Base-by-base conservation (phyloP, 768 basidiomycete genomes). In the Tubosaeta sp. region DNA sequence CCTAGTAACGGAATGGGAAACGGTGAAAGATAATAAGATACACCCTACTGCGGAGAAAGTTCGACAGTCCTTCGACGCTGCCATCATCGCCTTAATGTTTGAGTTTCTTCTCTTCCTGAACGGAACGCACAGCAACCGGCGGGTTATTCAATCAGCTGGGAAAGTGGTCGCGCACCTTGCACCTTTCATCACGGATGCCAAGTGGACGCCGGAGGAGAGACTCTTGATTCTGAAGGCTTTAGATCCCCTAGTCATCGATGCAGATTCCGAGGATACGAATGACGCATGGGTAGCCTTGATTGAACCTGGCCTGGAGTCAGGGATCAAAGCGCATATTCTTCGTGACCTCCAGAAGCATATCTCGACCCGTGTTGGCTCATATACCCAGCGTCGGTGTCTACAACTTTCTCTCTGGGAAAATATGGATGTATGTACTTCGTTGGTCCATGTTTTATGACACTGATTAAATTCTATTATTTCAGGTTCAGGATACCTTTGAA, bases 31-130 rank as follows among this genome's bases (percentile, higher is more conserved):
- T 13, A 61, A 51, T 7, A 58, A 57, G 27, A 54, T 59, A 12
- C 72, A 73, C 52, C 74, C 76, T 22, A 81, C 79, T 7, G 81
- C 80, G 1, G 90, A 90, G 64, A 76, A 74, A 43, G 76, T 85
- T 5, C 82, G 91, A 19, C 75, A 77, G 29, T 74, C 80, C 5
- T 60, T 97, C 48, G 93, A 97, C 63, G 67, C 86, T 29, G 81
- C 83, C 6, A 74, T 91, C 8, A 71, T 74, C 2, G 79, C 84
- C 3, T 68, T 97, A 3, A 73, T 74, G 33, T 95, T 90, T 60
- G 86, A 93, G 64, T 78, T 81, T 4, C 59, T 81, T 1, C 76
- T 93, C 7, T 62, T 76, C 8, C 58, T 83, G 47, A 92, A 89
- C 51, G 89, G 88, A 14, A 81, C 75, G 2, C 72, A 76, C 25